A percentile compares a stretch with the other conserved stretches of the same genome.
Evolutionary conservation across 257 asterid species (phyloP).

Genomic region (Buddleja alternifolia): DNA sequence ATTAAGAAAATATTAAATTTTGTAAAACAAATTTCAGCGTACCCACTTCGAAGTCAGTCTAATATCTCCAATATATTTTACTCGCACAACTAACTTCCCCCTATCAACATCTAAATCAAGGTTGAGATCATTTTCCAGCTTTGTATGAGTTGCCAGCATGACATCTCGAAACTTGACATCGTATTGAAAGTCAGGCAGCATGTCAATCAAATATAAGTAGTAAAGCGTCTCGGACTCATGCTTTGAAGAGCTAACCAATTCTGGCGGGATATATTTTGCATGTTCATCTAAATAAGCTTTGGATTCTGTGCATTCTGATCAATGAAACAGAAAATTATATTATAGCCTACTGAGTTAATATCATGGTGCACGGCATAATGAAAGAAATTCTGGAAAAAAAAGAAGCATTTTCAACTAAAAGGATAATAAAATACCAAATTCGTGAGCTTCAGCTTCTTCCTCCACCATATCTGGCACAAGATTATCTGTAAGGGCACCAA

Average conservation of each 20-base stretch:
- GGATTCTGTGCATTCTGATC: slow-evolving; percentile 42
- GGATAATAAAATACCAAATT: slow-evolving; percentile 40
- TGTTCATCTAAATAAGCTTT: slow-evolving; percentile 44
- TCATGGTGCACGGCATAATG: not conserved
- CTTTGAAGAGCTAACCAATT: slow-evolving; percentile 48
- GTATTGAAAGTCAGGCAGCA: slow-evolving; percentile 37
- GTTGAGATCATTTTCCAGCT: slow-evolving; percentile 46
- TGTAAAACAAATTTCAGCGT: not conserved
- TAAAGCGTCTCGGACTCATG: slow-evolving; percentile 32
- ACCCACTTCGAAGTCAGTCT: slow-evolving; percentile 53
- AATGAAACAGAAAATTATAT: not conserved
- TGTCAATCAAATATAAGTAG: slow-evolving; percentile 55
- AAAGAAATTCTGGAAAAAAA: slow-evolving; percentile 7
- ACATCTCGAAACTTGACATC: slow-evolving; percentile 49
- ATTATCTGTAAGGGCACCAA: slow-evolving; percentile 61
- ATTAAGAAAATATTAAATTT: not conserved
- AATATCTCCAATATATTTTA: slow-evolving; percentile 41
- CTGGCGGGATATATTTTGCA: slow-evolving; percentile 53
- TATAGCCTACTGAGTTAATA: not conserved
- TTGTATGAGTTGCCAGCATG: slow-evolving; percentile 54
- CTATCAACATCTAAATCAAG: slow-evolving; percentile 59
- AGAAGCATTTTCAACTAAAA: not conserved
- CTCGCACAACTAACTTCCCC: slow-evolving; percentile 38
- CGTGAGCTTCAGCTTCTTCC: slow-evolving; percentile 57
- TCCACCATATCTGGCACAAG: slow-evolving; percentile 75